Evolutionary conservation across 2,329 filamentous ascomycete species (phyloP).

Genomic region (Fusarium ambrosium): DNA sequence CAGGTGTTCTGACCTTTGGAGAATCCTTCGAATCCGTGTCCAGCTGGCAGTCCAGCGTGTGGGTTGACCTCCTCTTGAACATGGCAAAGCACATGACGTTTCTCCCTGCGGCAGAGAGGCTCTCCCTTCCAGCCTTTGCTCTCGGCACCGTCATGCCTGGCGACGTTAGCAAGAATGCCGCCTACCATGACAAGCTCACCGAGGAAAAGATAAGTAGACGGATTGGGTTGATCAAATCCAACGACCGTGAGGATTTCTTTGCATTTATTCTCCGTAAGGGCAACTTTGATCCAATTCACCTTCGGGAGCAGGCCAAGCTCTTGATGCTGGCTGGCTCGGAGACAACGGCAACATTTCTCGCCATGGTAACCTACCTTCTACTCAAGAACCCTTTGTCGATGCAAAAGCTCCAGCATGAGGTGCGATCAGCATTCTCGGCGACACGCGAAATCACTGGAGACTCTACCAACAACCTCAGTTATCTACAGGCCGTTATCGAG

Average conservation of each 20-base stretch:
- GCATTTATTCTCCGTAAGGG: conserved; percentile 11
- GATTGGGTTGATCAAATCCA: neutral
- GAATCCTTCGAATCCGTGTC: conserved; percentile 29
- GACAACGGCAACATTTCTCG: conserved; percentile 16
- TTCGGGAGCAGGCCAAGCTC: conserved; percentile 32
- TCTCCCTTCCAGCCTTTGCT: conserved; percentile 11
- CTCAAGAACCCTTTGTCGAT: conserved; percentile 11
- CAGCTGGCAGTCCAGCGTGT: conserved; percentile 10
- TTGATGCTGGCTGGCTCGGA: conserved; percentile 29
- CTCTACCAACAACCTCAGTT: conserved; percentile 12
- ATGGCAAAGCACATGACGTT: neutral
- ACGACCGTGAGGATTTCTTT: conserved; percentile 27
- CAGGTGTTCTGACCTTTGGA: conserved; percentile 28
- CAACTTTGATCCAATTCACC: neutral
- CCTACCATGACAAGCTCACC: conserved; percentile 2
- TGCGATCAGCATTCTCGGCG: conserved; percentile 8
- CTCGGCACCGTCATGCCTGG: conserved; percentile 7
- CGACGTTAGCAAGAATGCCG: neutral
- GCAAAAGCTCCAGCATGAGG: conserved; percentile 12
- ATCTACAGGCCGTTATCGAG: conserved; percentile 24
- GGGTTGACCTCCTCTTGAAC: conserved; percentile 12
- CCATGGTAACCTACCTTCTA: neutral
- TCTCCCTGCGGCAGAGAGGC: conserved; percentile 7
- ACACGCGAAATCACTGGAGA: conserved; percentile 19
- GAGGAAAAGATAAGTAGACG: conserved; percentile 14